Conservation (phyloP, 352 stramenopile genomes). For the Phytophthora nicotianae region DNA sequence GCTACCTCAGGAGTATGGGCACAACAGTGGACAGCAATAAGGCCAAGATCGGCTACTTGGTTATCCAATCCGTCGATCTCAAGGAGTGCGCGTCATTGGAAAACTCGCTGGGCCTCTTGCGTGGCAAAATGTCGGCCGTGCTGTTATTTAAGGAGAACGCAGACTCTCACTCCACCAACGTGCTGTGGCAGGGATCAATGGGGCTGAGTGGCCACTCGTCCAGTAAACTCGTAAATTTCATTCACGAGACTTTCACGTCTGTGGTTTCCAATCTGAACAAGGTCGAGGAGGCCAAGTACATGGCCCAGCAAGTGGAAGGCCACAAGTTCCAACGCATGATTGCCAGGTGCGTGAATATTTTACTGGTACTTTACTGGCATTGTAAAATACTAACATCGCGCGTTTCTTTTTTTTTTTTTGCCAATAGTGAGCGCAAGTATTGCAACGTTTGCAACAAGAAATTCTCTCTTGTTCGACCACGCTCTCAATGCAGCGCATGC, state of each 20-base stretch:
- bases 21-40: slow-evolving; percentile 49
- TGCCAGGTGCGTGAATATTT: slow-evolving; percentile 41
- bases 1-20: slow-evolving; percentile 61
- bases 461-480: slow-evolving; percentile 68
- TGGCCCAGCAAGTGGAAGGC: slow-evolving; percentile 58
- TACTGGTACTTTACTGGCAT: neutral
- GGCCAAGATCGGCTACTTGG: slow-evolving; percentile 57
- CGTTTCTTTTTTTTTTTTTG: slow-evolving; percentile 5
- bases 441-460: slow-evolving; percentile 79
- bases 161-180: slow-evolving; percentile 42
- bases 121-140: slow-evolving; percentile 58
- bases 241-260: slow-evolving; percentile 68
- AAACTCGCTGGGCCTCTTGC: slow-evolving; percentile 50
- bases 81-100: slow-evolving; percentile 62
- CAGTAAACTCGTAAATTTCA: slow-evolving; percentile 48
- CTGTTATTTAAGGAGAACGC: slow-evolving; percentile 62
- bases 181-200: slow-evolving; percentile 68
- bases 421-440: slow-evolving; percentile 53
- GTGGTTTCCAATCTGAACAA: slow-evolving; percentile 62
- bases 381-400: slow-evolving; percentile 14
- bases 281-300: slow-evolving; percentile 61
- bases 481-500: slow-evolving; percentile 70
- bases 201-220: slow-evolving; percentile 45
- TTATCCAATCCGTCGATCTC: slow-evolving; percentile 65
- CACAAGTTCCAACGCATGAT: slow-evolving; percentile 46